These are phyloP conservation scores for Chrysoporthe deuterocubensis DNA, from an alignment of 2,329 filamentous ascomycete genomes.

Conservation along the genomic window DNA sequence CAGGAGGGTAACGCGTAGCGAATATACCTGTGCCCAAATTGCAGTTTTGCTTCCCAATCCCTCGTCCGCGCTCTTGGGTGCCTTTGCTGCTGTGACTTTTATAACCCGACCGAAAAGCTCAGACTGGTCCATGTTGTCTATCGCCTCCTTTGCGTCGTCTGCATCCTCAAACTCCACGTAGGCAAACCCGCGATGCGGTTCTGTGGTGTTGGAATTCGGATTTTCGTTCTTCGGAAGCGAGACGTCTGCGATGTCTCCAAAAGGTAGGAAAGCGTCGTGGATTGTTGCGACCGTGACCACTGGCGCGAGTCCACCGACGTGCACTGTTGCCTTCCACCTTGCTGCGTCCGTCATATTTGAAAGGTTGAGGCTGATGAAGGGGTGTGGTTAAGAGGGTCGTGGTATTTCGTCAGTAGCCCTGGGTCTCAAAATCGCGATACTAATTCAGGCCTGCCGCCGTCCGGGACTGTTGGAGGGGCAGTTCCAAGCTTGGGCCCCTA, in stretches of 20 bases:
- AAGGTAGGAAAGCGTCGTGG: constrained; percentile 92
- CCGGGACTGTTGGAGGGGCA: constrained; percentile 8
- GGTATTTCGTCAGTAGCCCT: background rate
- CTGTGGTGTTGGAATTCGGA: constrained; percentile 76
- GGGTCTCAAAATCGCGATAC: constrained; percentile 7
- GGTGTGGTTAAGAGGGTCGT: constrained; percentile 20
- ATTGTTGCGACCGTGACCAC: constrained; percentile 76
- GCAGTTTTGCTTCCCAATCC: constrained; percentile 92
- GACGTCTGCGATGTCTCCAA: constrained; percentile 93
- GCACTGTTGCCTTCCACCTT: constrained; percentile 88
- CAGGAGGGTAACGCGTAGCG: constrained; percentile 15
- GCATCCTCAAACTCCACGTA: constrained; percentile 93
- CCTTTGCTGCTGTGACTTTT: constrained; percentile 89
- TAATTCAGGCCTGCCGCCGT: constrained; percentile 1
- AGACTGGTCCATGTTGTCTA: constrained; percentile 98
- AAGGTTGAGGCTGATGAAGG: constrained; percentile 6
- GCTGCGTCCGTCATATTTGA: constrained; percentile 75
- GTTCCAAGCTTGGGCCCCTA: constrained; percentile 8
- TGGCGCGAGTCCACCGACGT: constrained; percentile 85
- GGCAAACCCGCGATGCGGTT: constrained; percentile 88
- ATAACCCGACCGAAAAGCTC: constrained; percentile 92
- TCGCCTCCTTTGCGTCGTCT: constrained; percentile 88
- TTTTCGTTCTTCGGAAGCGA: constrained; percentile 86
- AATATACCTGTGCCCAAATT: constrained; percentile 90
- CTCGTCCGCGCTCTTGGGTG: constrained; percentile 85